phyloP scores from a whole-genome alignment of 2,329 filamentous ascomycete species.

The Bretziella fagacearum region DNA sequence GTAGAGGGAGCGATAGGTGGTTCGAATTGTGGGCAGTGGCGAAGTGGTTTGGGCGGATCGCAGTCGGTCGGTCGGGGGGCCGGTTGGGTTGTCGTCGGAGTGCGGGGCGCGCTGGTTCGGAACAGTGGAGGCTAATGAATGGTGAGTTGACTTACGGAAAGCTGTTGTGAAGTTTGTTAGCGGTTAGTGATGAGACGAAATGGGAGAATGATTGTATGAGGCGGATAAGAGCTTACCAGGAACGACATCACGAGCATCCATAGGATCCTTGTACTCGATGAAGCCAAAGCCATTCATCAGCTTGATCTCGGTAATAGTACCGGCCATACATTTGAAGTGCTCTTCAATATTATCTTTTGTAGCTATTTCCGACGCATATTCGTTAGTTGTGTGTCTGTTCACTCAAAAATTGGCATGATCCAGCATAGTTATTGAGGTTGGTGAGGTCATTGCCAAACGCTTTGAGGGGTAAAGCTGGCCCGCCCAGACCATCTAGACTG shows the following conservation, averaged over 20 bases:
- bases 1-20: not conserved
- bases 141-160: slow-evolving; percentile 36
- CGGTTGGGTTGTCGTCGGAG: too few relatives aligned
- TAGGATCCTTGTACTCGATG: slow-evolving; percentile 96
- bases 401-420: not conserved
- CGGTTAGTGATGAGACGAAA: not conserved
- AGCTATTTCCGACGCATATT: slow-evolving; percentile 35
- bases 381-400: slow-evolving; percentile 6
- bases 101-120: not conserved
- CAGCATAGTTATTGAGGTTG: not conserved
- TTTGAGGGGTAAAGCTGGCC: too few relatives aligned
- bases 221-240: slow-evolving; percentile 50
- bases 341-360: slow-evolving; percentile 94
- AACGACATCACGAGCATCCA: slow-evolving; percentile 96
- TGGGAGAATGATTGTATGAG: not conserved
- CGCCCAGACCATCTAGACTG: too few relatives aligned
- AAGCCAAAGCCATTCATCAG: slow-evolving; percentile 99
- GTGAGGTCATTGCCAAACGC: slow-evolving; percentile 9
- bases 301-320: slow-evolving; percentile 97
- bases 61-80: not conserved
- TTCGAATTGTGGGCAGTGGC: slow-evolving; percentile 4
- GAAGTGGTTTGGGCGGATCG: not conserved
- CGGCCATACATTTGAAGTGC: slow-evolving; percentile 92
- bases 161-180: slow-evolving; percentile 24
- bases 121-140: not conserved